Base-by-base conservation (phyloP, 2,329 filamentous ascomycete species). In the Apiospora rasikravindrae region DNA sequence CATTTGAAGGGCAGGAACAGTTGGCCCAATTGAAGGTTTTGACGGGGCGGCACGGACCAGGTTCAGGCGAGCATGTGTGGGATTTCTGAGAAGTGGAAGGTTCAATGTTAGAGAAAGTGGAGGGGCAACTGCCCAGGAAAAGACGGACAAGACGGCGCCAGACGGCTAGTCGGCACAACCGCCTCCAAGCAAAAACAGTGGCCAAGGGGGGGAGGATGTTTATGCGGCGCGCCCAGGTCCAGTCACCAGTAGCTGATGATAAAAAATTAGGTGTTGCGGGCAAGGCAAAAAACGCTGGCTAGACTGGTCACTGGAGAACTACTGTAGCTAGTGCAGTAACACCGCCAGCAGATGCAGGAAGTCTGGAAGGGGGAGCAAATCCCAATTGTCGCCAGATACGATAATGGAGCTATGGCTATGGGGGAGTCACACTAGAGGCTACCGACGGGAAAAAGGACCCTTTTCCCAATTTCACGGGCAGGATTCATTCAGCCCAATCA, bases 81-180 rank as follows among this genome's bases (percentile, higher is more conserved):
- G 57, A 64, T 40, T 40, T 40, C 29, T 64, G 57, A 37, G 57
- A 64, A 64, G 57, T 64, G 57, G 57, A 64, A 64, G 57, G 57
- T 64, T 64, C 57, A 64, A 64, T 64, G 57, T 64, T 64, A 64
- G 57, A 64, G 57, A 64, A 64, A 64, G 57, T 64, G 57, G 57
- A 64, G 57, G 33, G 57, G 57, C 57, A 64, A 24, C 33, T 57
- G 57, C 19, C 57, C 57, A 64, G 33, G 57, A 40, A 64, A 64
- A 64, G 57, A 64, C 57, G 57, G 57, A 37, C 57, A 64, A 40
- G 57, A 64, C 57, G 57, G 57, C 57, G 57, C 57, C 40, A 64
- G 53, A 64, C 57, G 57, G 57, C 33, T 64, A 64, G 57, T 64
- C 57, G 57, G 57, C 57, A 64, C 57, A 64, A 64, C 29, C 57